Base-by-base conservation (phyloP, 2,329 filamentous ascomycete genomes). In the Gyromitra esculenta region DNA sequence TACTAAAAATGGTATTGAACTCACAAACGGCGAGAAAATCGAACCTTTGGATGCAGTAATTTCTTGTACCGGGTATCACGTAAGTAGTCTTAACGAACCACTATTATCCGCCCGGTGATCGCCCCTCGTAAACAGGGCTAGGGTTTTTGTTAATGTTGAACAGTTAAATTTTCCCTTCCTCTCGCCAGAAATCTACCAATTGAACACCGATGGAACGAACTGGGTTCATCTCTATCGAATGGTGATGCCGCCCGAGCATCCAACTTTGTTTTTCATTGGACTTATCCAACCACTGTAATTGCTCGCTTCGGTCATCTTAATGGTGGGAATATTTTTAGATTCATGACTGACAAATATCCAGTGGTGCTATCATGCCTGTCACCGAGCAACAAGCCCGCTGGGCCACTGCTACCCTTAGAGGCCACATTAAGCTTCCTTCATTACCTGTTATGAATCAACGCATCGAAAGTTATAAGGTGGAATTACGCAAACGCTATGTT, bases 1-100 rank as follows among this genome's bases (percentile, higher is more conserved):
- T 60, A 81, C 80, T 39, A 79, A 82, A 56, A 81, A 64, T 2
- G 81, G 80, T 6, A 65, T 84, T 15, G 50, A 79, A 45, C 79
- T 84, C 21, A 81, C 78, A n/a, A 78, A 82, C 43, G 80, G 81
- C 15, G 80, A 80, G 43, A 72, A 50, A 1, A 76, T 84, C 4
- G 76, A 78, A 54, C 81, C 83, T 5, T 81, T 82, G 7, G 82
- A 83, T 72, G 80, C 80, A 25, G 79, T 84, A 64, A 82, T 84
- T 75, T 80, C 79, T 25, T 83, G 82, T 71, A 84, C 83, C 1
- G 83, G 83, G 11, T 84, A 84, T 43, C 35, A 50, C 7, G 75
- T 70, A 65, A 31, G 52, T 25, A 11, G 9, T 57, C 0, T 18
- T 37, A 2, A 57, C 13, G n/a, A 5, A 15, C 15, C 25, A 11